Conservation (phyloP, 441 rosid genomes). For the Pelargonium citronellum region DNA sequence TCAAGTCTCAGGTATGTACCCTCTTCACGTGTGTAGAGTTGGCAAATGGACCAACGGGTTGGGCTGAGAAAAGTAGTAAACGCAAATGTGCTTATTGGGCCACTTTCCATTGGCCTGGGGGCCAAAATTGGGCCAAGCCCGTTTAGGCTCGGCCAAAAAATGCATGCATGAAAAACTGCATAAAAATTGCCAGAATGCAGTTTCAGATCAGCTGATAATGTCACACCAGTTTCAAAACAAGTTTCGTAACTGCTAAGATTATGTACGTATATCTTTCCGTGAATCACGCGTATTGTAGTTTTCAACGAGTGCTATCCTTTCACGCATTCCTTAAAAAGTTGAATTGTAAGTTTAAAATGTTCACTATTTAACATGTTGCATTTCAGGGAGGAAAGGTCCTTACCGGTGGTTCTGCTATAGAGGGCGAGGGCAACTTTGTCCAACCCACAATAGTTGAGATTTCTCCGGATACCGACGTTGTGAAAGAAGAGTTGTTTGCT, state of each 20-base stretch:
- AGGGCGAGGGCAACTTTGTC: conserved; percentile 82
- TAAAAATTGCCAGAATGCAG: no score
- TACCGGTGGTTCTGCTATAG: conserved; percentile 65
- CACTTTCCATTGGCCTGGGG: no score
- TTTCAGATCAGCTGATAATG: no score
- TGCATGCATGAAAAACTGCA: no score
- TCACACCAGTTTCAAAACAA: no score
- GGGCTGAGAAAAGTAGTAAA: no score
- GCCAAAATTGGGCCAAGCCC: no score
- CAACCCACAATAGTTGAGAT: conserved; percentile 91
- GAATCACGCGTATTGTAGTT: background rate
- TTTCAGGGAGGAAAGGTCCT: conserved; percentile 87
- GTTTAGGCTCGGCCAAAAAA: no score
- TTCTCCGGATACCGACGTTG: conserved; percentile 56
- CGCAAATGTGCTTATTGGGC: no score
- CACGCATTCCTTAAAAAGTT: background rate
- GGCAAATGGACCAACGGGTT: no score
- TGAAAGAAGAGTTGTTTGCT: conserved; percentile 88
- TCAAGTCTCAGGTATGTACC: conserved; percentile 74
- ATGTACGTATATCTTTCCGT: background rate
- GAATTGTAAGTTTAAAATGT: background rate
- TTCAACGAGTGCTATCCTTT: background rate
- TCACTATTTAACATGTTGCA: conserved; percentile 9
- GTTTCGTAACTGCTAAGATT: no score
- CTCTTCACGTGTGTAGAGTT: background rate